Evolutionary conservation across 352 stramenopile genomes (phyloP), one percentile per base, ranked within the genome.

Genomic region (Pilasporangium apinafurcum): DNA sequence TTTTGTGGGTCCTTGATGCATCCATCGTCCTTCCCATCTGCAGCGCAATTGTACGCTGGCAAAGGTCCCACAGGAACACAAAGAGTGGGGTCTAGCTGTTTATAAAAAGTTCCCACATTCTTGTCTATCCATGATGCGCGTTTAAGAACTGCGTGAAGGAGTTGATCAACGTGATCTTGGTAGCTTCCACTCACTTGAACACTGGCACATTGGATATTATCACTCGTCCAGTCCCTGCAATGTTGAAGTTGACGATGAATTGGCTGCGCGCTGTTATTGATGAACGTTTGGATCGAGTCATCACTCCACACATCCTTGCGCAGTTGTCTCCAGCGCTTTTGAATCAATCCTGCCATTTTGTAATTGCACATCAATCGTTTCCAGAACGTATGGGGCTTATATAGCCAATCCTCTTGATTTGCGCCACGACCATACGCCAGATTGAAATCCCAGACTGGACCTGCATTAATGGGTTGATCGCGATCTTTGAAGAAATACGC

Each of bases 401-500:
- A 87, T 34, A 85, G 54, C 72, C 75, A 87, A 39, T 62, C 47
- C 28, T 65, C 65, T 28, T 59, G 58, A 17, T 42, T 52, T 8
- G 58, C 56, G 33, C 59, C 65, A 27, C 43, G 48, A 17, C 75
- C 72, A 41, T 78, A 86, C 1, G 74, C 74, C 30, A 86, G 45
- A 45, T 86, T 86, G 33, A 84, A 77, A 39, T 86, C 74, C 75
- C 75, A 87, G 10, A 83, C 65, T 1, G 71, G 72, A 0, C 75
- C 75, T 34, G 72, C 72, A 46, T 87, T 82, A 26, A 87, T 85
- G 9, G 72, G 63, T 25, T 78, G 53, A 8, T 48, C 51, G 21
- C 75, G 75, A 28, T 87, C 72, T 37, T 87, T 85, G 59, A 85
- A 85, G 38, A 84, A 87, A 56, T 69, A 85, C 8, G 68, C 53